Base-by-base conservation (phyloP, 805 yeast species). In the Peterozyma toletana region DNA sequence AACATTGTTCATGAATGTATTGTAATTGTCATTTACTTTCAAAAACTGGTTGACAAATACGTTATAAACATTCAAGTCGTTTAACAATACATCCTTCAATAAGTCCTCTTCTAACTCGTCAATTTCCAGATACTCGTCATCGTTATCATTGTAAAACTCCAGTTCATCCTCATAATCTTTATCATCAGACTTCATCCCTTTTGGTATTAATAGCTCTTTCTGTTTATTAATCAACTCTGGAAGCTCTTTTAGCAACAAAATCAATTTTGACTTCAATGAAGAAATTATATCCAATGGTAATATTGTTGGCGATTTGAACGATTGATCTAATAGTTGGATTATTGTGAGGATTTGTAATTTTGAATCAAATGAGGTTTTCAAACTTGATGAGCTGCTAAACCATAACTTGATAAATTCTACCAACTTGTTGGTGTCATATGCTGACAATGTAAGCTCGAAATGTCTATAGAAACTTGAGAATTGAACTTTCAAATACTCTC, bases 281-380 rank as follows among this genome's bases (percentile, higher is more conserved):
- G 50, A 46, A 30, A 44, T 48, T 34, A 66, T 50, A 48, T 66
- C 73, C 9, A 65, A 59, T 33, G 64, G 53, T 47, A 65, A 51
- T 48, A 21, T 21, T 21, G 27, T 21, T 21, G 27, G 27, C 27
- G 27, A 21, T 7, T 21, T 21, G 27, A 21, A 21, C 27, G 27
- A 21, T 21, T 21, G 27, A 7, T 21, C 27, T 21, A 21, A 21
- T 21, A 21, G 27, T 21, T 21, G 27, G 7, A 21, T 21, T 37
- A 73, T 55, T 0, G 77, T 70, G 53, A 77, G 56, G 5, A 73
- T 69, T 56, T 77, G 78, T 38, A 76, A 57, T 51, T 76, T 77
- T 48, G 78, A 65, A 27, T 79, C 81, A 49, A 73, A 75, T 16
- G 75, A 80, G 47, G 80, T 75, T 44, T 66, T 70, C 57, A 73